Conservation (phyloP, 1,139 yeast genomes). For the Candida sp. region DNA sequence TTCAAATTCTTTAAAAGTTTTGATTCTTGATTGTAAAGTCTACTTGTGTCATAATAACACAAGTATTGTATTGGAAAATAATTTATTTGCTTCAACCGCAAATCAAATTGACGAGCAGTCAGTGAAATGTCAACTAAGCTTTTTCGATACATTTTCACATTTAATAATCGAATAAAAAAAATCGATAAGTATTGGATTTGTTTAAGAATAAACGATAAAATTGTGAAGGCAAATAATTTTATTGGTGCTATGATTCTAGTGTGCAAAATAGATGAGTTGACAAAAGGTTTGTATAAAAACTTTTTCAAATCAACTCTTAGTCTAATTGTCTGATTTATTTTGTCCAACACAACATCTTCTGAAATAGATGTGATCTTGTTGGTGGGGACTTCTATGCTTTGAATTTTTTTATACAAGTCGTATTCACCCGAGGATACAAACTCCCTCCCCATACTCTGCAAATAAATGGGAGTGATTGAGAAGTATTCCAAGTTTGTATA, state of each 20-base stretch:
- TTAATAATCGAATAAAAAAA: conserved; percentile 19
- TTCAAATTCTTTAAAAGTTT: conserved; percentile 22
- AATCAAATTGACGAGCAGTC: conserved; percentile 73
- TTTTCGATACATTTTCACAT: conserved; percentile 15
- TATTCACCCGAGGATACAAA: conserved; percentile 3
- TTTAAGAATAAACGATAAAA: conserved; percentile 9
- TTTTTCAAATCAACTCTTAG: conserved; percentile 13
- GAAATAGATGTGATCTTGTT: conserved; percentile 12
- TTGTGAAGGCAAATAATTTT: conserved; percentile 2
- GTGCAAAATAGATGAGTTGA: background rate
- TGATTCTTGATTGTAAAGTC: conserved; percentile 23
- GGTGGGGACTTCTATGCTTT: conserved; percentile 1
- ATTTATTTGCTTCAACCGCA: conserved; percentile 73
- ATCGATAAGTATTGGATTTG: conserved; percentile 20
- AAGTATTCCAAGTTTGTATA: conserved; percentile 75
- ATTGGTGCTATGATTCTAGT: background rate
- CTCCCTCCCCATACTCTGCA: conserved; percentile 47
- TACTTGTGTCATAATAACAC: conserved; percentile 40
- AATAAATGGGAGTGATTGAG: conserved; percentile 67
- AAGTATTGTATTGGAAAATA: conserved; percentile 81
- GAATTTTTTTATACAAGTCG: conserved; percentile 5
- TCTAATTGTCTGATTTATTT: conserved; percentile 27
- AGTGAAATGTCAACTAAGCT: conserved; percentile 48
- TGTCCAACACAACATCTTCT: conserved; percentile 28
- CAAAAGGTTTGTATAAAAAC: background rate